Evolutionary conservation across 2,329 filamentous ascomycete species (phyloP), one percentile per base, ranked within the genome.

Genomic region (Pseudocercospora macadamiae): DNA sequence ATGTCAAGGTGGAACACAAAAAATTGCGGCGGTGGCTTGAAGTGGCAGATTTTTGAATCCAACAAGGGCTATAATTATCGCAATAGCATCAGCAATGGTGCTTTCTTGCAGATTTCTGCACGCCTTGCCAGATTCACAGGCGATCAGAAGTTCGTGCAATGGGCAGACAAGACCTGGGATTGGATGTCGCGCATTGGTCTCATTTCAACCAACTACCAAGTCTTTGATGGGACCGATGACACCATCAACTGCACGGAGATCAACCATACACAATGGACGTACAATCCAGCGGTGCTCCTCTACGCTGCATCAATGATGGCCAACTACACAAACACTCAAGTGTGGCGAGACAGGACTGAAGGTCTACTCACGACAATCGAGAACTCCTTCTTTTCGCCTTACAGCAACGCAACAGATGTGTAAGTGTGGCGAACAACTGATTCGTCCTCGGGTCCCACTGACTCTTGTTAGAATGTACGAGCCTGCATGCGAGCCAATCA

Each of bases 41-140:
- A 89, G 63, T 96, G 92, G 92, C 91, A 96, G 76, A 89, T 96
- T 61, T 93, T 88, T 76, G 81, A 84, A 10, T 90, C 87, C 76
- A 92, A 92, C 76, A 84, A 63, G 57, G 90, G 90, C 4, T 86
- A 80, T 66, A 74, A 76, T 54, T 85, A 83, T 66, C 85, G 85
- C 64, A 86, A 86, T 64, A 78, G 80, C 19, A 81, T 86, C 61
- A 82, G 80, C 10, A 85, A 85, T 63, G 83, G 83, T 3, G 82
- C 78, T 28, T 79, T 85, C 59, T 84, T 85, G 71, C 81, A 84
- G 64, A 76, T 86, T 9, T 78, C 80, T 19, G 81, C 90, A 6
- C 86, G 91, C 14, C 81, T 96, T 5, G 89, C 89, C 0, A 81
- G 87, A 10, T 95, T 90, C 76, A 96, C 91, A 0, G 84, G 86